phyloP scores from a whole-genome alignment of 1,284 basidiomycete genomes.

The Ustilago lituana region DNA sequence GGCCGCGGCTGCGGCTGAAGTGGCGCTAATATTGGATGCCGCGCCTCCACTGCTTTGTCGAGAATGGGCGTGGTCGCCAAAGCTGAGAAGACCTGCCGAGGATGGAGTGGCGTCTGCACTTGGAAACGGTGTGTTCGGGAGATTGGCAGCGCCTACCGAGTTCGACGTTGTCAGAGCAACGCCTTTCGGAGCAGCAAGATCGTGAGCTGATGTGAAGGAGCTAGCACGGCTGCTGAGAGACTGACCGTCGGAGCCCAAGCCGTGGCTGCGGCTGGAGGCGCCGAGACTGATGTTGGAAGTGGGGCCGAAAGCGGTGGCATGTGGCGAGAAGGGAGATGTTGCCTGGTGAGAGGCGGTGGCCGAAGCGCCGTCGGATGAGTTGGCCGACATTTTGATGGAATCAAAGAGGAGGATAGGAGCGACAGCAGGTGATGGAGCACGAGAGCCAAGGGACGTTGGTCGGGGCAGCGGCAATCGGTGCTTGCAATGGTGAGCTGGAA shows the following conservation, averaged over 20 bases:
- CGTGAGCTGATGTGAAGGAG: conserved; percentile 32
- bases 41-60: conserved; percentile 32
- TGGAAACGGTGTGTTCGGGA: conserved; percentile 1
- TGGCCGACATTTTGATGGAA: conserved; percentile 20
- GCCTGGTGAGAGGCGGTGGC: background rate
- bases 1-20: conserved; percentile 5
- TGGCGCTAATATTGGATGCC: conserved; percentile 13
- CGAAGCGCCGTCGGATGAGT: conserved; percentile 17
- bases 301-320: conserved; percentile 26
- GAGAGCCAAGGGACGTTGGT: background rate
- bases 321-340: conserved; percentile 30
- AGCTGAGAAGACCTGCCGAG: conserved; percentile 5
- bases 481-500: no score
- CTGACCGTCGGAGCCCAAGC: conserved; percentile 12
- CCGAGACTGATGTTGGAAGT: background rate
- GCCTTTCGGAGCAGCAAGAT: background rate
- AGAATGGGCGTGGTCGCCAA: conserved; percentile 28
- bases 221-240: conserved; percentile 31
- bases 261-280: conserved; percentile 9
- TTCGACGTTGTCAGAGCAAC: no score
- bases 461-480: no score
- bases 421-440: background rate
- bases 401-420: no score
- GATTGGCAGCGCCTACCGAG: background rate
- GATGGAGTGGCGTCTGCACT: conserved; percentile 2